Conservation (phyloP, 495 filamentous ascomycete species). For the Penicillium longicatenatum region DNA sequence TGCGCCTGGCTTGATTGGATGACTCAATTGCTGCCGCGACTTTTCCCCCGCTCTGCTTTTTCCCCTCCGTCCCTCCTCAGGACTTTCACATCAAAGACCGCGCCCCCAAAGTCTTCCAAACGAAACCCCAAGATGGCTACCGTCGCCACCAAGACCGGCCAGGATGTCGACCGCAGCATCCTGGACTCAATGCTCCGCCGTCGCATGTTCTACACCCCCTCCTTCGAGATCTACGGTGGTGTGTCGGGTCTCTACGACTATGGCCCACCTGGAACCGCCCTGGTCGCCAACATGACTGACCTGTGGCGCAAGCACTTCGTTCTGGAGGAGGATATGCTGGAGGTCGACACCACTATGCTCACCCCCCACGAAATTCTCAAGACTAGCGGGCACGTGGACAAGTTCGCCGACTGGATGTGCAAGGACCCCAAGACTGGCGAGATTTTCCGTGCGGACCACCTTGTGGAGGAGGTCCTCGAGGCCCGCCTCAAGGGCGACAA, state of each 20-base stretch:
- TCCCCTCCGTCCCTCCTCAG: slow-evolving; percentile 36
- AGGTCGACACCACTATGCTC: slow-evolving; percentile 82
- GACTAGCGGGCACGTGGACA: slow-evolving; percentile 95
- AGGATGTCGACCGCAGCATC: slow-evolving; percentile 76
- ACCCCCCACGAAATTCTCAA: slow-evolving; percentile 91
- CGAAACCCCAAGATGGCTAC: slow-evolving; percentile 58
- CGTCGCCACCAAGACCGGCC: slow-evolving; percentile 77
- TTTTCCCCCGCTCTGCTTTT: slow-evolving; percentile 41
- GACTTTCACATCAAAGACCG: slow-evolving; percentile 27
- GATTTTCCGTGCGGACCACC: slow-evolving; percentile 92
- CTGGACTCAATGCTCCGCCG: slow-evolving; percentile 85
- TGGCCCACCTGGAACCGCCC: slow-evolving; percentile 77
- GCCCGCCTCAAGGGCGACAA: slow-evolving; percentile 77
- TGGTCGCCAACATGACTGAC: slow-evolving; percentile 86
- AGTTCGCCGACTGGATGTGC: slow-evolving; percentile 99
- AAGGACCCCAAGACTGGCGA: slow-evolving; percentile 98
- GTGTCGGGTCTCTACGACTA: slow-evolving; percentile 85
- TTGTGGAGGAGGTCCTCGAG: slow-evolving; percentile 93
- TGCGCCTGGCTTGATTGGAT: slow-evolving; percentile 38
- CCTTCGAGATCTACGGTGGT: slow-evolving; percentile 92
- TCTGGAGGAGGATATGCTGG: slow-evolving; percentile 87
- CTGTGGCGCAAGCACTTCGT: slow-evolving; percentile 92
- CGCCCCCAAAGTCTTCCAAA: slow-evolving; percentile 31
- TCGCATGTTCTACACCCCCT: slow-evolving; percentile 90
- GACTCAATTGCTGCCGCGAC: slow-evolving; percentile 48